phyloP scores from a whole-genome alignment of 441 rosid species.

The Cnidoscolus chayamansa region DNA sequence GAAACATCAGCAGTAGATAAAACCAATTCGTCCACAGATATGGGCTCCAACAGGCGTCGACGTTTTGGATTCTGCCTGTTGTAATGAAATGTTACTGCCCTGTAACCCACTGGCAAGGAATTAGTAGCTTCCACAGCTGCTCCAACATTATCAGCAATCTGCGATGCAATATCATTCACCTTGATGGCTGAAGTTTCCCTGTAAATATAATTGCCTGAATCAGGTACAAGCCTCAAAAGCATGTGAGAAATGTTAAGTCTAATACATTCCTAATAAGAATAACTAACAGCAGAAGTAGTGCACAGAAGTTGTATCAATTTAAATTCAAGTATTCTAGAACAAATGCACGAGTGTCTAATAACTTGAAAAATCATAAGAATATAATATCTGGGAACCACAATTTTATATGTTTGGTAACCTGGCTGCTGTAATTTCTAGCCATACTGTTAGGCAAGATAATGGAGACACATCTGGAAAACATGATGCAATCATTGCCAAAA shows the following conservation, averaged over 20 bases:
- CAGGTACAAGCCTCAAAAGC: constrained; percentile 19
- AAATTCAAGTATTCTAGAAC: constrained; percentile 1
- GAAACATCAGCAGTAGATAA: constrained; percentile 40
- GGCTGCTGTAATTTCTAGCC: constrained; percentile 99
- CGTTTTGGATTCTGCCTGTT: constrained; percentile 87
- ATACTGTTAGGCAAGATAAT: constrained; percentile 78
- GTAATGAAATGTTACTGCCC: constrained; percentile 71
- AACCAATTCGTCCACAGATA: constrained; percentile 41
- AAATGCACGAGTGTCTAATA: constrained; percentile 13
- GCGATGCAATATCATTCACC: constrained; percentile 89
- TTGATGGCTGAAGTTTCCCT: constrained; percentile 98
- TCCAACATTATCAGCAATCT: constrained; percentile 80
- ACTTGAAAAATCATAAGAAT: constrained; percentile 8
- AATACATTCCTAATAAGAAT: background rate
- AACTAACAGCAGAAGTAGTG: background rate
- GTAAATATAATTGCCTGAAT: constrained; percentile 29
- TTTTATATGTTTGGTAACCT: constrained; percentile 44
- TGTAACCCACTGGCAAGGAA: constrained; percentile 54
- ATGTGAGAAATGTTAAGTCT: background rate
- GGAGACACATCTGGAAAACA: constrained; percentile 93
- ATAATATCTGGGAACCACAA: constrained; percentile 17
- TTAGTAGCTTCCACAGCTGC: constrained; percentile 88
- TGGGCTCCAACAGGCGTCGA: constrained; percentile 70
- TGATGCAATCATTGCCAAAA: constrained; percentile 95
- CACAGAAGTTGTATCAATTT: background rate